Conservation (phyloP, 148 eudicot species). For the Chenopodium album region DNA sequence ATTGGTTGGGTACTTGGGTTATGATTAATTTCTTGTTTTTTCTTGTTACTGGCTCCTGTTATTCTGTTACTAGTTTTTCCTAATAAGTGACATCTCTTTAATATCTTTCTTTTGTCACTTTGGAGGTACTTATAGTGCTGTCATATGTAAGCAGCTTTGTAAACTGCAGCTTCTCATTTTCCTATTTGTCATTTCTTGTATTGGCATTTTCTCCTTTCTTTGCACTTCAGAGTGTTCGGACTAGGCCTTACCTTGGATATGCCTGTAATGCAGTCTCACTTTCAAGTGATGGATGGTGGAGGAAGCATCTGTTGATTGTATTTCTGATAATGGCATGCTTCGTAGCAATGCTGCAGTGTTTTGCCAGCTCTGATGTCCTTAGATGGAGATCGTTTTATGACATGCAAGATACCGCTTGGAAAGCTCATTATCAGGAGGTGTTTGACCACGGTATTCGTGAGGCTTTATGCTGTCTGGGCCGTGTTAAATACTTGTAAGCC, state of each 20-base stretch:
- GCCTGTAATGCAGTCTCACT: constrained; percentile 39
- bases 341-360: constrained; percentile 59
- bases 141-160: neutral
- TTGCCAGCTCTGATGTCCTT: constrained; percentile 62
- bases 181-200: neutral
- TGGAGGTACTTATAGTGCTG: neutral
- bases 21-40: neutral
- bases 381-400: constrained; percentile 81
- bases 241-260: constrained; percentile 9
- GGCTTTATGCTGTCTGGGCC: constrained; percentile 87
- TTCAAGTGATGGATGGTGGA: constrained; percentile 40
- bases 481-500: constrained; percentile 70
- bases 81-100: neutral
- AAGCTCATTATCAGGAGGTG: constrained; percentile 76
- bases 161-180: neutral
- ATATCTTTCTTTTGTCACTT: neutral
- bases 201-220: neutral
- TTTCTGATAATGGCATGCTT: constrained; percentile 46
- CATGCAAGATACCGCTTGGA: constrained; percentile 69
- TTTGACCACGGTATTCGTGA: constrained; percentile 85
- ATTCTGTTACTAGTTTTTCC: neutral
- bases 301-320: constrained; percentile 40
- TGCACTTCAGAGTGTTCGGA: neutral
- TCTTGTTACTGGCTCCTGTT: neutral
- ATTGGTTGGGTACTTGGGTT: neutral